Percentiles rank a stretch among this genome's conserved stretches.
These are phyloP conservation scores for Lachancea nothofagi DNA, from an alignment of 805 yeast species.

Conservation along the genomic window DNA sequence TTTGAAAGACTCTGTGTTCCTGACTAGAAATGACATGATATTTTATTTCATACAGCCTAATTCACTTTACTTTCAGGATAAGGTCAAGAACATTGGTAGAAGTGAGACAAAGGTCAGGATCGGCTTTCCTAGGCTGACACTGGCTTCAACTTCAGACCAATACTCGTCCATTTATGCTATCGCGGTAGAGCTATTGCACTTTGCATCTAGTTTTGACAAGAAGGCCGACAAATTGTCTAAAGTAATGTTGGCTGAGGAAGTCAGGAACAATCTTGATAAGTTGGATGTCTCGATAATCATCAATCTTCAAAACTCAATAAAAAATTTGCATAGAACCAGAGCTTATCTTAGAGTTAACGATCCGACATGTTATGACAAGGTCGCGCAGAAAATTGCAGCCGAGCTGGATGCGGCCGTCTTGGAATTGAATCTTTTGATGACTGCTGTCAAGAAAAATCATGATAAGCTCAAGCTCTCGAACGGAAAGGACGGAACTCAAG, in stretches of 20 bases:
- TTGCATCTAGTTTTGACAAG: slow-evolving; percentile 34
- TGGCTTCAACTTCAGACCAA: slow-evolving; percentile 53
- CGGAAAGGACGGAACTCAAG: slow-evolving; percentile 16
- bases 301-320: slow-evolving; percentile 43
- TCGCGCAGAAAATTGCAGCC: slow-evolving; percentile 34
- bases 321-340: slow-evolving; percentile 39
- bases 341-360: slow-evolving; percentile 38
- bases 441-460: slow-evolving; percentile 37
- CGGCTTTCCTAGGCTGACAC: slow-evolving; percentile 43
- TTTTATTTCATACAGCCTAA: slow-evolving; percentile 48
- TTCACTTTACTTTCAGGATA: slow-evolving; percentile 39
- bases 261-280: slow-evolving; percentile 32
- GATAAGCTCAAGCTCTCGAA: slow-evolving; percentile 25
- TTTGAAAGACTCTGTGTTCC: slow-evolving; percentile 41
- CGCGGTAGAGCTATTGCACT: slow-evolving; percentile 39
- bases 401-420: slow-evolving; percentile 34
- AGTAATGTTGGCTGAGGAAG: slow-evolving; percentile 50
- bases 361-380: slow-evolving; percentile 31
- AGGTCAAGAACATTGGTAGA: slow-evolving; percentile 20
- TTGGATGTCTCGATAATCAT: slow-evolving; percentile 41
- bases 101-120: slow-evolving; percentile 30
- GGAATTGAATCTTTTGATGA: slow-evolving; percentile 40
- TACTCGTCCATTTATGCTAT: slow-evolving; percentile 49
- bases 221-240: slow-evolving; percentile 45
- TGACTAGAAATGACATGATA: slow-evolving; percentile 50